Evolutionary conservation across 805 yeast genomes (phyloP).

Genomic region (Priceomyces melissophilus): DNA sequence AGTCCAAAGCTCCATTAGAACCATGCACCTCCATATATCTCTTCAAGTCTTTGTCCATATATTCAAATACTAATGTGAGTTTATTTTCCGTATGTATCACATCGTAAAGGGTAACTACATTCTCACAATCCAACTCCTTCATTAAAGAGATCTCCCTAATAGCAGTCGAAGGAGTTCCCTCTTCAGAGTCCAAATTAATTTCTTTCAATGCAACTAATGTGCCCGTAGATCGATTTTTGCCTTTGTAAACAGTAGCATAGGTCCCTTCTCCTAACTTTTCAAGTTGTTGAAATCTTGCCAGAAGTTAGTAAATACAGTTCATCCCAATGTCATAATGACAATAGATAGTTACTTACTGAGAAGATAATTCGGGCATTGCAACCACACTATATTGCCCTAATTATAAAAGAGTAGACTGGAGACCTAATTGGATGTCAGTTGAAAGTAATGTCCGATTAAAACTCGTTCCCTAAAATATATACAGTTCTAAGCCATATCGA

Average conservation of each 20-base stretch:
- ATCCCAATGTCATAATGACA: neutral
- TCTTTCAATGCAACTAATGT: constrained; percentile 93
- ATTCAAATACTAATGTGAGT: constrained; percentile 88
- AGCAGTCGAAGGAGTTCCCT: constrained; percentile 98
- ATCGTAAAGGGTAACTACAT: constrained; percentile 88
- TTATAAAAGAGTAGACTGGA: neutral
- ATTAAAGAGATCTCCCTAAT: constrained; percentile 92
- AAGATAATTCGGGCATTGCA: constrained; percentile 40
- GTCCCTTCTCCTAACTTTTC: constrained; percentile 94
- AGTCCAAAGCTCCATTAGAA: constrained; percentile 66
- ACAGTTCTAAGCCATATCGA: neutral
- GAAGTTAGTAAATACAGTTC: neutral
- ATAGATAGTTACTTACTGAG: constrained; percentile 33
- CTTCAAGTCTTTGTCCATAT: constrained; percentile 89
- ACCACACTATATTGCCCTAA: too few relatives aligned
- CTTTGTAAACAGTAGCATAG: constrained; percentile 98
- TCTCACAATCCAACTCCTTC: constrained; percentile 92
- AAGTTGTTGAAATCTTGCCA: constrained; percentile 45
- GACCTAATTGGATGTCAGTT: neutral
- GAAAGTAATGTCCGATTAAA: neutral
- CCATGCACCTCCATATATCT: constrained; percentile 92
- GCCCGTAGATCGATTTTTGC: constrained; percentile 78
- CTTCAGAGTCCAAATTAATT: constrained; percentile 91
- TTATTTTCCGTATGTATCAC: constrained; percentile 97
- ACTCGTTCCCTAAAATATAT: neutral